Evolutionary conservation across 225 moss, liverwort and hornwort species (phyloP).

Genomic region (Takakia lepidozioides): DNA sequence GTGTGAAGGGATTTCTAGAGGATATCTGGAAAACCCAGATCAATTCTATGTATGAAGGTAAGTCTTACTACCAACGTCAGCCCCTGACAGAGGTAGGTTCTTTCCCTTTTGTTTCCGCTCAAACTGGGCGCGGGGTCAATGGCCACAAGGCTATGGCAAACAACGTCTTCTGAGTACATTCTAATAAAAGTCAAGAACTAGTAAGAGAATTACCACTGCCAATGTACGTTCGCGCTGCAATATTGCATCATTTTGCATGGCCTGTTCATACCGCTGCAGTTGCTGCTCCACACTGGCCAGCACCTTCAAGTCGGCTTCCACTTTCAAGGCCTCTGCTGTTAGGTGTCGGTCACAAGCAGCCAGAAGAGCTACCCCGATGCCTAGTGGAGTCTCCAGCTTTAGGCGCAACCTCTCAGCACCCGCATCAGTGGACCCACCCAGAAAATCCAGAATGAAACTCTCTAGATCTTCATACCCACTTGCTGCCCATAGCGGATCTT

Average conservation of each 20-base stretch:
- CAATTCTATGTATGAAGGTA: too few species aligned
- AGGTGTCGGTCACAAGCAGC: slow-evolving; percentile 75
- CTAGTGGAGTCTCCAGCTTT: slow-evolving; percentile 91
- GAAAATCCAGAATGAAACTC: slow-evolving; percentile 78
- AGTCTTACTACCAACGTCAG: too few species aligned
- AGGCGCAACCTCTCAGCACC: slow-evolving; percentile 91
- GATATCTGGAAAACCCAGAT: too few species aligned
- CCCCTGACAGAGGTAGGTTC: too few species aligned
- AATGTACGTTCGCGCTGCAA: slow-evolving; percentile 62
- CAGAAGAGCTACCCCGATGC: slow-evolving; percentile 70
- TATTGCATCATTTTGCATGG: slow-evolving; percentile 66
- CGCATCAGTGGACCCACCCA: slow-evolving; percentile 75
- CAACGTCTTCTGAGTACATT: too few species aligned
- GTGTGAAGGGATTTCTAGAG: too few species aligned
- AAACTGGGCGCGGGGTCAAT: too few species aligned
- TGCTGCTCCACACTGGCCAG: slow-evolving; percentile 71
- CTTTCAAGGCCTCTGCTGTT: slow-evolving; percentile 65
- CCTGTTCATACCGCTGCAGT: slow-evolving; percentile 64
- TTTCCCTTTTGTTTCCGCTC: too few species aligned
- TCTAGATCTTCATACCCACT: slow-evolving; percentile 88
- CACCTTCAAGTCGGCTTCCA: slow-evolving; percentile 66
- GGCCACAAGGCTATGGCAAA: too few species aligned
- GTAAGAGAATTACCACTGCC: slow-evolving; percentile 53
- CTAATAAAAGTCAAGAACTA: not conserved
- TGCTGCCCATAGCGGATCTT: slow-evolving; percentile 63